Evolutionary conservation across 352 stramenopile genomes (phyloP).

Genomic region (Pythium rishiriense): DNA sequence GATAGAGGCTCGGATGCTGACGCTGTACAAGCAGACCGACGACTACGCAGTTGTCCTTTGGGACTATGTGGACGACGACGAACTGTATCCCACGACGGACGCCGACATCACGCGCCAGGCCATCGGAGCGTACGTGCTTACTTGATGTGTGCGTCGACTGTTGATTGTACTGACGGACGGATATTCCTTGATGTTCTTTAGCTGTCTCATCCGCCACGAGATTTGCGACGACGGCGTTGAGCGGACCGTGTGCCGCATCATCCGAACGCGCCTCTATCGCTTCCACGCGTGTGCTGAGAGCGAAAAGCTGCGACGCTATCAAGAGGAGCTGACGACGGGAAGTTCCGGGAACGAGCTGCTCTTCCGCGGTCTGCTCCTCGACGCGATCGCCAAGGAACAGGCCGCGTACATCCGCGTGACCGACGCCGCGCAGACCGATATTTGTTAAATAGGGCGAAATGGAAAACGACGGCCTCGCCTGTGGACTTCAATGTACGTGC

Average conservation of each 20-base stretch:
- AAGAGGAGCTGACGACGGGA: not conserved
- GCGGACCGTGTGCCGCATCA: constrained; percentile 3
- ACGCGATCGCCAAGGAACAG: constrained; percentile 13
- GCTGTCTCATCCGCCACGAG: constrained; percentile 18
- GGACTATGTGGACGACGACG: constrained; percentile 39
- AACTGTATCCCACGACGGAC: constrained; percentile 24
- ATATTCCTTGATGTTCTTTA: no score
- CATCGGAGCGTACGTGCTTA: constrained; percentile 17
- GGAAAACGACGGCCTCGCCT: no score
- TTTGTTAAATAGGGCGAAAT: no score
- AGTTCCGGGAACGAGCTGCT: constrained; percentile 14
- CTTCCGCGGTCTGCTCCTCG: constrained; percentile 5
- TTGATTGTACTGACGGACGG: no score
- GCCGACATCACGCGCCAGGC: constrained; percentile 29
- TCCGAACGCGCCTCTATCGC: constrained; percentile 11
- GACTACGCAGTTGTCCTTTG: constrained; percentile 31
- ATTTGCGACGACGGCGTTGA: constrained; percentile 15
- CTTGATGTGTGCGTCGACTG: not conserved
- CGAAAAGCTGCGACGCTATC: not conserved
- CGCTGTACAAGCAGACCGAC: constrained; percentile 30
- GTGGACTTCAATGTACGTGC: no score
- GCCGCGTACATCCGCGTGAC: constrained; percentile 6
- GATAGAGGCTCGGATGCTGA: constrained; percentile 33
- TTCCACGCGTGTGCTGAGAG: not conserved
- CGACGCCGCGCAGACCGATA: no score